Conservation (phyloP, 192 early-diverging fungal genomes). For the Linnemannia exigua region DNA sequence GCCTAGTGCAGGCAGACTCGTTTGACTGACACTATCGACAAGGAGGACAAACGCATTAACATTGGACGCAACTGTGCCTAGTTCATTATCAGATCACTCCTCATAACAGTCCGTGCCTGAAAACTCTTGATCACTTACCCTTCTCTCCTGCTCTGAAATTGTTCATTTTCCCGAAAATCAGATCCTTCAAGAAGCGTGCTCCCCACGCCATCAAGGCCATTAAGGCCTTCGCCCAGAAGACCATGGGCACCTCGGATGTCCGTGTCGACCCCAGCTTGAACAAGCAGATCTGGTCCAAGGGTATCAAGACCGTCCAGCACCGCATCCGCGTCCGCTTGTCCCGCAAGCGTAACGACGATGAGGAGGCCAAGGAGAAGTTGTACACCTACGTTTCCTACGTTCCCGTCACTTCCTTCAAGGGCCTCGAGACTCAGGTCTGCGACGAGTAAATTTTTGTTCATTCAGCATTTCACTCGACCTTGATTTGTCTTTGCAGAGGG, state of each 20-base stretch:
- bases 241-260: constrained; percentile 97
- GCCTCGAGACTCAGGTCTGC: constrained; percentile 61
- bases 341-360: constrained; percentile 97
- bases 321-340: constrained; percentile 94
- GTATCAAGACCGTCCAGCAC: constrained; percentile 94
- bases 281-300: constrained; percentile 93
- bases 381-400: constrained; percentile 95
- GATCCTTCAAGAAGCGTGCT: constrained; percentile 96
- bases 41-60: not conserved
- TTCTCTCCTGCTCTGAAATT: not conserved
- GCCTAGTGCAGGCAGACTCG: no score
- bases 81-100: not conserved
- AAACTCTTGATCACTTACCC: not conserved
- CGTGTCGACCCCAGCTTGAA: constrained; percentile 95
- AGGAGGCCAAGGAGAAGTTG: constrained; percentile 96
- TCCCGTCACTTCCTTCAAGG: constrained; percentile 89
- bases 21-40: no score
- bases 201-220: constrained; percentile 95
- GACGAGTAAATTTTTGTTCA: constrained; percentile 37
- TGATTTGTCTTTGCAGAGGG: constrained; percentile 9
- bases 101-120: not conserved
- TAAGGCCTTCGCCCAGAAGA: constrained; percentile 87
- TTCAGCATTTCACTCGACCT: not conserved
- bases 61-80: not conserved
- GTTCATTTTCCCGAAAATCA: constrained; percentile 21